Base-by-base conservation (phyloP, 2,329 filamentous ascomycete species). In the Penicillium sp. region DNA sequence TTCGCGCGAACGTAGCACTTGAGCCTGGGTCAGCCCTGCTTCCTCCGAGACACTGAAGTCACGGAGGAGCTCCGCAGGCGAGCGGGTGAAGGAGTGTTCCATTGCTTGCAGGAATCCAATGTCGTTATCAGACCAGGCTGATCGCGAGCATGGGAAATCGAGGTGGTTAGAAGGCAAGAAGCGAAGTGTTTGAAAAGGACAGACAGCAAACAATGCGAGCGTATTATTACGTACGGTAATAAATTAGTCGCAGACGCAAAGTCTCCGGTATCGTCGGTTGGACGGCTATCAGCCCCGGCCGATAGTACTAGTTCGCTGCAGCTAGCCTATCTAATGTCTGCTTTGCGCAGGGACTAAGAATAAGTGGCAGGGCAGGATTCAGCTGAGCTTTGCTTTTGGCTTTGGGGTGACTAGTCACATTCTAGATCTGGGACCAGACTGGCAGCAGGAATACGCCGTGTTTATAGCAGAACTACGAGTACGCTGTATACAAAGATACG, bases 41-140 rank as follows among this genome's bases (percentile, higher is more conserved):
- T 73, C 64, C 68, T 83, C 79, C 21, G 74, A 70, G 55, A 83
- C 80, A 61, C 75, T 64, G 66, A 84, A 83, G 61, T 81, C 71
- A 60, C 73, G 71, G 61, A 84, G 75, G 65, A 76, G 76, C 63
- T 83, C 77, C 48, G 71, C 69, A 51, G 78, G 71, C 60, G 79
- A 74, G 64, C 71, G 73, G 45, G 77, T 72, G 65, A 78, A 83
- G 38, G 81, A 76, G 67, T 79, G 77, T 64, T 83, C 81, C 81
- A 83, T 83, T 21, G 21, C 45, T 47, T 40, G 49, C 50, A 40
- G 45, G 24, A 53, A 38, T 52, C 47, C 50, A 54, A 12, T 16
- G 56, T 49, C 56, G 56, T 45, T 20, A 28, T 54, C 56, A 50
- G 50, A 50, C 18, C 23, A 47, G 35, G 23, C 55, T 50, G 45